Evolutionary conservation across 2,329 filamentous ascomycete genomes (phyloP), one percentile per base, ranked within the genome.

Genomic region (Pseudofabraea citricarpa): DNA sequence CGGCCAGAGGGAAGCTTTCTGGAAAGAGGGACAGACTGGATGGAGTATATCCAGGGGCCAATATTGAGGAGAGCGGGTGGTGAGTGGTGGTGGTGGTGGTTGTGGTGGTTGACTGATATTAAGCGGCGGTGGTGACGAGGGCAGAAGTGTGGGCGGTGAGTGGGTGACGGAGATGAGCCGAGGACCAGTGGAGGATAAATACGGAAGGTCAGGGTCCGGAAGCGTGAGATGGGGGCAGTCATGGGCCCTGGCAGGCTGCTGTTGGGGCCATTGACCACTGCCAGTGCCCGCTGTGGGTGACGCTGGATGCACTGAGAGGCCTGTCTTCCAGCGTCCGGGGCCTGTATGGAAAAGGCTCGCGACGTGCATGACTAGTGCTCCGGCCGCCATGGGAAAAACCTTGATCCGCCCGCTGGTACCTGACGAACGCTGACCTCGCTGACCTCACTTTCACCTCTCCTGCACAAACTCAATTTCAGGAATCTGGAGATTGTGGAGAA

Each of bases 1-100:
- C 53, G 54, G 51, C 54, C 56, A 51, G 53, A 52, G 26, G 51
- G 35, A 31, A 29, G 15, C 20, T 36, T 36, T 4, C 18, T 18
- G 18, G 13, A 36, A 36, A 16, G n/a, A 12, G 27, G 27, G 27
- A 15, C 16, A 12, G 4, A n/a, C 27, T 31, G 27, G 27, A 15
- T 12, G 13, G 13, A 15, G 9, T n/a, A 31, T 31, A n/a, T n/a
- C n/a, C 27, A n/a, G 27, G 27, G 27, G 27, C 16, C 13, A 31
- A 31, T 31, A 31, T 31, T 5, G n/a, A 9, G 26, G 26, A 29
- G 10, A 29, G 16, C 27, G 27, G 27, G 13, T 15, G 27, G 13
- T 15, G 27, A 31, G 27, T 15, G 27, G 27, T n/a, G 16, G 24
- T 12, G 13, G 6, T 31, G 5, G 27, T n/a, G 27, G 27, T 12